phyloP scores from a whole-genome alignment of 1,139 yeast species.

The Taphrina sp. region DNA sequence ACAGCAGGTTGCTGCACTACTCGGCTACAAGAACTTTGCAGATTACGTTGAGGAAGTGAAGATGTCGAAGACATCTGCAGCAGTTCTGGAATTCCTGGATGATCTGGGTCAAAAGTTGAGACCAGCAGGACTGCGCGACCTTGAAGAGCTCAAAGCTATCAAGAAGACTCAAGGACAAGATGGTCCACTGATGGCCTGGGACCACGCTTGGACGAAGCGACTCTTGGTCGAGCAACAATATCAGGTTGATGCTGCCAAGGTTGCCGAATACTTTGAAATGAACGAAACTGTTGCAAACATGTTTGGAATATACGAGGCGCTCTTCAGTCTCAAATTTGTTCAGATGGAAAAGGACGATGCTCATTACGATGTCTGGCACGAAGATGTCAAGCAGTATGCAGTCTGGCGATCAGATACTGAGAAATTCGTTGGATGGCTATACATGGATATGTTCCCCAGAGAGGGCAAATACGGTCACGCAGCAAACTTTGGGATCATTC shows the following conservation, averaged over 20 bases:
- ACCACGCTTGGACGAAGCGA: slow-evolving; percentile 63
- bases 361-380: slow-evolving; percentile 59
- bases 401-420: slow-evolving; percentile 67
- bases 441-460: slow-evolving; percentile 79
- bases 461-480: slow-evolving; percentile 86
- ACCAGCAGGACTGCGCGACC: slow-evolving; percentile 60
- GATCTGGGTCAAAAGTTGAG: slow-evolving; percentile 60
- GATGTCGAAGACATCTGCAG: slow-evolving; percentile 69
- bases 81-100: slow-evolving; percentile 59
- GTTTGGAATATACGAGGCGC: slow-evolving; percentile 65
- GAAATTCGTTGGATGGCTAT: slow-evolving; percentile 74
- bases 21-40: slow-evolving; percentile 68
- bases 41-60: slow-evolving; percentile 69
- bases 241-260: slow-evolving; percentile 67
- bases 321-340: slow-evolving; percentile 66
- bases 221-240: slow-evolving; percentile 63
- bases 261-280: slow-evolving; percentile 76
- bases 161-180: slow-evolving; percentile 53
- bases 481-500: slow-evolving; percentile 69
- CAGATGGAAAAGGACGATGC: slow-evolving; percentile 47
- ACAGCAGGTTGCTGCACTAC: slow-evolving; percentile 57
- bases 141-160: slow-evolving; percentile 51
- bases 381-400: slow-evolving; percentile 70
- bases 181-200: slow-evolving; percentile 66
- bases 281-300: slow-evolving; percentile 64